These are phyloP conservation scores for Plantago elongata DNA, from an alignment of 257 asterid species.

Conservation along the genomic window DNA sequence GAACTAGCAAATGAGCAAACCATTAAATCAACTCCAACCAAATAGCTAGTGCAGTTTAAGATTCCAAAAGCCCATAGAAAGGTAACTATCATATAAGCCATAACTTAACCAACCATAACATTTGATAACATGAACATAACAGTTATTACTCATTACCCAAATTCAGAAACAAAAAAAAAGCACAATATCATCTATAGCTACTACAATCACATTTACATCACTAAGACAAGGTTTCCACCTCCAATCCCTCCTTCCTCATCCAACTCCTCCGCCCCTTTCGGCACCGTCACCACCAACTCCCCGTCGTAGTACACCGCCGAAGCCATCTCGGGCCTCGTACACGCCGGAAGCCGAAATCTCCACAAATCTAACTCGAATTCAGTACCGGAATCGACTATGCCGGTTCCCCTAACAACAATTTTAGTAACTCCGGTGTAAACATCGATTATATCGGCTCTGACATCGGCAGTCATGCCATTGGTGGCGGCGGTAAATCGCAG, in stretches of 20 bases:
- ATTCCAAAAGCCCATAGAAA: background rate
- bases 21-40: background rate
- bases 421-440: conserved; percentile 73
- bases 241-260: conserved; percentile 28
- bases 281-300: conserved; percentile 71
- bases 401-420: conserved; percentile 47
- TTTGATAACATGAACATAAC: background rate
- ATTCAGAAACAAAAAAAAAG: too few relatives aligned
- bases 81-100: too few relatives aligned
- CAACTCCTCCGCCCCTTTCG: conserved; percentile 39
- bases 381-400: conserved; percentile 29
- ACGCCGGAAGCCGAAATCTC: conserved; percentile 68
- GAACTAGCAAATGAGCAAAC: too few relatives aligned
- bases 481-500: conserved; percentile 48
- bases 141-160: too few relatives aligned
- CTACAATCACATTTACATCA: conserved; percentile 9
- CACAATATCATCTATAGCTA: too few relatives aligned
- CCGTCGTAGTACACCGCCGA: conserved; percentile 47
- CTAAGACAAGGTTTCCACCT: conserved; percentile 43
- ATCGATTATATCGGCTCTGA: conserved; percentile 55
- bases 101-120: background rate
- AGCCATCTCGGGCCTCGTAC: conserved; percentile 55
- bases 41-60: background rate
- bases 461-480: conserved; percentile 38
- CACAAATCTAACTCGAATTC: conserved; percentile 67